A percentile compares a stretch with the other conserved stretches of the same genome.
phyloP scores from a whole-genome alignment of 306 rosid genomes.

The Pyrus communis region DNA sequence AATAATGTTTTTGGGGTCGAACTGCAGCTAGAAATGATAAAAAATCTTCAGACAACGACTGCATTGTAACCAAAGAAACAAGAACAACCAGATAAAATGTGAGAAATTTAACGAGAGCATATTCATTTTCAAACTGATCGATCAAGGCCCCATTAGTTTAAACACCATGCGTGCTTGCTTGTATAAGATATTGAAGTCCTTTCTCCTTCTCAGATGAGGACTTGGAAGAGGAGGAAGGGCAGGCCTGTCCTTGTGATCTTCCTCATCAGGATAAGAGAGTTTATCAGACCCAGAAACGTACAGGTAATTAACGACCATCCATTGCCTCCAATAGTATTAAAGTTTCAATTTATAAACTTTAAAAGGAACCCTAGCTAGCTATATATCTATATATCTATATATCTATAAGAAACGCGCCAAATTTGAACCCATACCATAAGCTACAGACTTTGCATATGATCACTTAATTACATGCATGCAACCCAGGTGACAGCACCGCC shows the following conservation, averaged over 20 bases:
- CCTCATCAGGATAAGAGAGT: not conserved
- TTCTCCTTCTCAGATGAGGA: not conserved
- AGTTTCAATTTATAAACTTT: no score
- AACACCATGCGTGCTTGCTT: not conserved
- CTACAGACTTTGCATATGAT: not conserved
- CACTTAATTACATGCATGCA: not conserved
- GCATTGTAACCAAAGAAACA: no score
- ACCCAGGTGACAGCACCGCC: not conserved
- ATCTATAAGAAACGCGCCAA: not conserved
- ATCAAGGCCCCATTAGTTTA: no score
- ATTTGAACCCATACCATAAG: not conserved
- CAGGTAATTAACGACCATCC: not conserved
- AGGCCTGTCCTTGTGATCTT: not conserved
- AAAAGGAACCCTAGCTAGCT: not conserved
- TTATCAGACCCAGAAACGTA: not conserved
- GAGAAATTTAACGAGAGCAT: no score
- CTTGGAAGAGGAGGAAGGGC: not conserved
- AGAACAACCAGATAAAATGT: no score
- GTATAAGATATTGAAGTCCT: not conserved
- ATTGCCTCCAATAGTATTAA: not conserved
- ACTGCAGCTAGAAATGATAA: not conserved
- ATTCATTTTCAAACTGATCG: no score
- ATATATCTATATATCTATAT: not conserved
- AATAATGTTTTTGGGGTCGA: not conserved
- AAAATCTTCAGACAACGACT: not conserved